These are phyloP conservation scores for Wakefieldia striispora DNA, from an alignment of 768 basidiomycete genomes.

Conservation along the genomic window DNA sequence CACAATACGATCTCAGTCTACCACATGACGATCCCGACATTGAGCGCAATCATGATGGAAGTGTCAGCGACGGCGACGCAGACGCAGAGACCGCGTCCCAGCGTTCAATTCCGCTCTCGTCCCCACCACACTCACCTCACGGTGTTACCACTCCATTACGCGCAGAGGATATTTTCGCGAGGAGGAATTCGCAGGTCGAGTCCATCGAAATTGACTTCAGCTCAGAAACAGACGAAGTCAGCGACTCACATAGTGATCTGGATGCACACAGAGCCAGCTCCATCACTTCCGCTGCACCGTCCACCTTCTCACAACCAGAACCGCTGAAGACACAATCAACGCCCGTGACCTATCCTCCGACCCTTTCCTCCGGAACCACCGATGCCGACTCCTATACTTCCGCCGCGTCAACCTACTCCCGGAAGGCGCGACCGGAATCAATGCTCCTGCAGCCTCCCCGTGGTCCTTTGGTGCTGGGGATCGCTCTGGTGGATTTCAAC, in stretches of 20 bases:
- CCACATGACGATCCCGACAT: slow-evolving; percentile 5
- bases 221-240: slow-evolving; percentile 53
- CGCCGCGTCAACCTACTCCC: slow-evolving; percentile 50
- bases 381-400: slow-evolving; percentile 62
- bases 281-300: slow-evolving; percentile 50
- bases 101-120: slow-evolving; percentile 72
- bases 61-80: slow-evolving; percentile 55
- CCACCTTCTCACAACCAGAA: slow-evolving; percentile 35
- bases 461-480: slow-evolving; percentile 71
- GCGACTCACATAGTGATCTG: slow-evolving; percentile 42
- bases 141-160: slow-evolving; percentile 23
- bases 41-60: slow-evolving; percentile 16
- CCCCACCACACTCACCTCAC: slow-evolving; percentile 54
- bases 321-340: slow-evolving; percentile 33
- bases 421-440: slow-evolving; percentile 78
- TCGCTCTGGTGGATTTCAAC: slow-evolving; percentile 94
- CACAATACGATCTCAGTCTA: slow-evolving; percentile 1
- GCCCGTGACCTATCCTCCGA: slow-evolving; percentile 60
- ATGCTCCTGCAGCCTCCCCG: slow-evolving; percentile 57
- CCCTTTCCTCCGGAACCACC: slow-evolving; percentile 41
- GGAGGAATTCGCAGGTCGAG: slow-evolving; percentile 44
- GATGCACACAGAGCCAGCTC: slow-evolving; percentile 43
- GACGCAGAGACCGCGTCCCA: slow-evolving; percentile 80
- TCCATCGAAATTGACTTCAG: slow-evolving; percentile 54
- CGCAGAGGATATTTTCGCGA: slow-evolving; percentile 32